Conservation (phyloP, 345 rosid genomes). For the Kandelia obovata region DNA sequence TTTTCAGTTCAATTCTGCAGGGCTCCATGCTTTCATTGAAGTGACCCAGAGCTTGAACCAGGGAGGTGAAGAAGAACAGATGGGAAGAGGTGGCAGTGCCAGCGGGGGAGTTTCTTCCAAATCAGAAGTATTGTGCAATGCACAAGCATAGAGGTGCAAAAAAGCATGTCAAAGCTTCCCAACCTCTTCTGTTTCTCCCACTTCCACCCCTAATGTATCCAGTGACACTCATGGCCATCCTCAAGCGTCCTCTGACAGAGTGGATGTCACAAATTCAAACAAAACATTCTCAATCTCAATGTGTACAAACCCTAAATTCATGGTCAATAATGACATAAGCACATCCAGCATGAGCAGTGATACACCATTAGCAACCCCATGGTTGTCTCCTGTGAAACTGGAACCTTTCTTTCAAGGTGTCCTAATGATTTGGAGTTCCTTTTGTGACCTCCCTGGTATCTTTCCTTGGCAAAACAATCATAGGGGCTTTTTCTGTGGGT, state of each 20-base stretch:
- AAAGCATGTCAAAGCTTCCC: too few relatives aligned
- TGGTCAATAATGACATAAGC: constrained; percentile 26
- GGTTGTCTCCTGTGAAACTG: constrained; percentile 23
- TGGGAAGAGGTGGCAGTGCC: constrained; percentile 80
- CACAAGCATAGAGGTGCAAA: too few relatives aligned
- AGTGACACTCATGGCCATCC: too few relatives aligned
- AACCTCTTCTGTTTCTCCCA: too few relatives aligned
- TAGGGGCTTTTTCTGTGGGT: too few relatives aligned
- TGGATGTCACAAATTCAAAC: constrained; percentile 7
- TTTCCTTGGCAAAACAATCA: too few relatives aligned
- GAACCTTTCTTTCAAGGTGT: constrained; percentile 25
- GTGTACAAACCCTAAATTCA: constrained; percentile 22
- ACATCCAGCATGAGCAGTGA: constrained; percentile 47
- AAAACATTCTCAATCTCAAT: constrained; percentile 35
- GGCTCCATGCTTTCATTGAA: constrained; percentile 18
- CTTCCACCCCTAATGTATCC: too few relatives aligned
- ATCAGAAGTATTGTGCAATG: constrained; percentile 51
- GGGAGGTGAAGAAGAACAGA: constrained; percentile 79
- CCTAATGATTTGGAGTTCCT: constrained; percentile 3
- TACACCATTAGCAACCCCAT: constrained; percentile 48
- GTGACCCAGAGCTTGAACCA: constrained; percentile 34
- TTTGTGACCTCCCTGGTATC: background rate
- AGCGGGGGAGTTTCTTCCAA: constrained; percentile 43
- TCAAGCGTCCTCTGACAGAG: too few relatives aligned
- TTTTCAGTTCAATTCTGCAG: constrained; percentile 26